A percentile compares a stretch with the other conserved stretches of the same genome.
phyloP scores from a whole-genome alignment of 2,329 filamentous ascomycete genomes.

The Dothideomycetes sp. region DNA sequence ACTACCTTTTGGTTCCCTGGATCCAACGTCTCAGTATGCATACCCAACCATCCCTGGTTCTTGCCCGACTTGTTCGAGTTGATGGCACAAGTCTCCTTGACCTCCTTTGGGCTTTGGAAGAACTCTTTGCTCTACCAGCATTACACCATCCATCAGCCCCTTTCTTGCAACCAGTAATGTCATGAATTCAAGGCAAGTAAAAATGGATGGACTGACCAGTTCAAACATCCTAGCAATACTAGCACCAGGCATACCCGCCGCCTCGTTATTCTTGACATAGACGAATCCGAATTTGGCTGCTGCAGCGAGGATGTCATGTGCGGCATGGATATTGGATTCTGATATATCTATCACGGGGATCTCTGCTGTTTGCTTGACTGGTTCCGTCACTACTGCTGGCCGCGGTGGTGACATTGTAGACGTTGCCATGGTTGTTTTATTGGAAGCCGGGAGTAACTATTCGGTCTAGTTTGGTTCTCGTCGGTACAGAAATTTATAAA shows the following conservation, averaged over 20 bases:
- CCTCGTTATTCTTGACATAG: conserved; percentile 67
- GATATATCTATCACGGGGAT: conserved; percentile 82
- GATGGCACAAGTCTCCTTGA: conserved; percentile 68
- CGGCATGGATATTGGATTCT: conserved; percentile 46
- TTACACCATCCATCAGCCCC: background rate
- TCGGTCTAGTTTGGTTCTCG: too few relatives aligned
- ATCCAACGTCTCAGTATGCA: conserved; percentile 82
- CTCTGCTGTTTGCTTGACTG: conserved; percentile 3
- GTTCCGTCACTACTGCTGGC: background rate
- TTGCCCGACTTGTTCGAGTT: conserved; percentile 46
- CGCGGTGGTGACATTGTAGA: too few relatives aligned
- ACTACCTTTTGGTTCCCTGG: conserved; percentile 71
- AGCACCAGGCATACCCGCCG: conserved; percentile 44
- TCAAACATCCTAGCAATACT: conserved; percentile 63
- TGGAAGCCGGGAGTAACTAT: too few relatives aligned
- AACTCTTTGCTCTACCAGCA: conserved; percentile 35
- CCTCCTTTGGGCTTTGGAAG: conserved; percentile 57
- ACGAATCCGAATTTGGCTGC: conserved; percentile 79
- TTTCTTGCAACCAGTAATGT: background rate
- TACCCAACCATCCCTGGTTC: conserved; percentile 81
- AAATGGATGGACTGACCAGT: conserved; percentile 42
- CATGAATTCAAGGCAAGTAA: background rate
- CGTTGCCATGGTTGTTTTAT: too few relatives aligned
- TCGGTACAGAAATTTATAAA: too few relatives aligned
- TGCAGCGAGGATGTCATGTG: conserved; percentile 61